Evolutionary conservation across 495 filamentous ascomycete genomes (phyloP).

Genomic region (Daldinia vernicosa): DNA sequence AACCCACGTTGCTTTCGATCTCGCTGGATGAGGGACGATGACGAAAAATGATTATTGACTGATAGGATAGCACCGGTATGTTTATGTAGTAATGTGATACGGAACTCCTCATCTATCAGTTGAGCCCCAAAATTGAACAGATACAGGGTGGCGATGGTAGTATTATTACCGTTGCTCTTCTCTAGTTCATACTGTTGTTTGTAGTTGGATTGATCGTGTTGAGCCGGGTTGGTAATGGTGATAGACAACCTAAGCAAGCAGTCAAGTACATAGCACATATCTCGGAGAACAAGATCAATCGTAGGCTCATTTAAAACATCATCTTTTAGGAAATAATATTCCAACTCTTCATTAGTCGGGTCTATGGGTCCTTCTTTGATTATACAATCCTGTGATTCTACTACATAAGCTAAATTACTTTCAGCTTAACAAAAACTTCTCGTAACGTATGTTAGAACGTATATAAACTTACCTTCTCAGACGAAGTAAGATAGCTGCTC

Average conservation of each 20-base stretch:
- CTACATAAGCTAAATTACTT: too few species aligned
- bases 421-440: too few species aligned
- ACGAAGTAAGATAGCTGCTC: too few species aligned
- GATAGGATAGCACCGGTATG: conserved; percentile 9
- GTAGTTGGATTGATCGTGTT: neutral
- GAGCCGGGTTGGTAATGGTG: neutral
- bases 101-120: conserved; percentile 4
- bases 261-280: neutral
- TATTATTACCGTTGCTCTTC: too few species aligned
- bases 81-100: conserved; percentile 12
- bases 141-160: too few species aligned
- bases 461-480: too few species aligned
- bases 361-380: too few species aligned
- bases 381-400: too few species aligned
- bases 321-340: neutral
- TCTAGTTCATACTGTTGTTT: neutral
- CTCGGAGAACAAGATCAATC: neutral
- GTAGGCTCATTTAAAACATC: neutral
- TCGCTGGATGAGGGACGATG: conserved; percentile 5
- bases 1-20: conserved; percentile 2
- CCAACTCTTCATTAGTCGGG: neutral
- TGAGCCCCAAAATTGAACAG: neutral
- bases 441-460: too few species aligned
- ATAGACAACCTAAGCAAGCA: neutral
- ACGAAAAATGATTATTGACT: conserved; percentile 9